Conservation (phyloP, 768 basidiomycete species). For the Phylloporus rhodoxanthus region DNA sequence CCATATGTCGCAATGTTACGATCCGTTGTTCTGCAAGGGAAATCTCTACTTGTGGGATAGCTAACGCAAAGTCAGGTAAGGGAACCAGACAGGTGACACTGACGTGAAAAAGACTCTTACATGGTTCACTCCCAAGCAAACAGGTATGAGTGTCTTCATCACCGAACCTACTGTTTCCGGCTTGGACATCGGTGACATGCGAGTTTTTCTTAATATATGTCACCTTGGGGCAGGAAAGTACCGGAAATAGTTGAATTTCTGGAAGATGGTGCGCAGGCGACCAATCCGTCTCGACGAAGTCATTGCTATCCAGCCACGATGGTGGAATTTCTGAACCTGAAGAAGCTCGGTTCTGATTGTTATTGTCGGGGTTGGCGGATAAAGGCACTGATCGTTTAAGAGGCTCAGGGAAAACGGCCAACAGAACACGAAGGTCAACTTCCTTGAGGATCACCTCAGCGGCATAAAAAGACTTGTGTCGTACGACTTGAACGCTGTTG, state of each 20-base stretch:
- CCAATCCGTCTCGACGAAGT: constrained; percentile 80
- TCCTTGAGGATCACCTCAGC: constrained; percentile 78
- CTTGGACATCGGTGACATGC: constrained; percentile 35
- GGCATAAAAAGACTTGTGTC: constrained; percentile 82
- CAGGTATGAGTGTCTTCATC: constrained; percentile 79
- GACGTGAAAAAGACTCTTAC: constrained; percentile 36
- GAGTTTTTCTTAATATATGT: constrained; percentile 69
- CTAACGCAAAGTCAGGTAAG: constrained; percentile 29
- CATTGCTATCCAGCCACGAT: constrained; percentile 71
- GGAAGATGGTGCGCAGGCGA: constrained; percentile 44
- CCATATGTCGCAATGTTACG: constrained; percentile 36
- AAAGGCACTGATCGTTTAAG: constrained; percentile 55
- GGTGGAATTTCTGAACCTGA: constrained; percentile 35
- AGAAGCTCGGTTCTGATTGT: constrained; percentile 33
- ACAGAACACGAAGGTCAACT: constrained; percentile 68
- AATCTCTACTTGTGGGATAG: constrained; percentile 62
- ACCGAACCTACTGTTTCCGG: constrained; percentile 73
- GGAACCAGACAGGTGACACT: background rate
- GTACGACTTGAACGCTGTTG: constrained; percentile 51
- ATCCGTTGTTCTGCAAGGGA: constrained; percentile 52
- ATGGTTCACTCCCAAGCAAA: constrained; percentile 63
- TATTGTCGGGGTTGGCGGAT: constrained; percentile 39
- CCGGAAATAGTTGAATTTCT: constrained; percentile 59
- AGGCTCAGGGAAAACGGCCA: constrained; percentile 73
- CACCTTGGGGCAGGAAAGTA: constrained; percentile 76